phyloP scores from a whole-genome alignment of 228 moss, liverwort and hornwort genomes.

The Sphagnum magellanicum region DNA sequence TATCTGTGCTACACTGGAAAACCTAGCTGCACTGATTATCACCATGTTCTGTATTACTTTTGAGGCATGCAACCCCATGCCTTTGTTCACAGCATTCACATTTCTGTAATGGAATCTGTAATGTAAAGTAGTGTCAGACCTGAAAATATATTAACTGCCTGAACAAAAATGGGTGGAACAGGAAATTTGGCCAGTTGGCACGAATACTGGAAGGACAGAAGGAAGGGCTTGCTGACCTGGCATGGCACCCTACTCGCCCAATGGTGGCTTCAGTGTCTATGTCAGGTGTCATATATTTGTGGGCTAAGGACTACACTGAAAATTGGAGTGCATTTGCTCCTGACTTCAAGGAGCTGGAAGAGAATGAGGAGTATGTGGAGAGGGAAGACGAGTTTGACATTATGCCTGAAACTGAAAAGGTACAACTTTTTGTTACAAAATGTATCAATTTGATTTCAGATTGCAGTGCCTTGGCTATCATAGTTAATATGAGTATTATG shows the following conservation, averaged over 20 bases:
- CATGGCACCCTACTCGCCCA: constrained; percentile 98
- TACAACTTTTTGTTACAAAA: neutral
- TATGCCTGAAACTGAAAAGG: constrained; percentile 80
- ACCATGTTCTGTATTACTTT: too few relatives aligned
- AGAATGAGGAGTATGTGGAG: constrained; percentile 98
- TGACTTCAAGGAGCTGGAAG: constrained; percentile 98
- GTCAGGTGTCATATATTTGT: constrained; percentile 86
- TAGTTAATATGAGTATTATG: too few relatives aligned
- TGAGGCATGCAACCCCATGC: too few relatives aligned
- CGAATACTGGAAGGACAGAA: constrained; percentile 97
- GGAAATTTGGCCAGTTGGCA: constrained; percentile 96
- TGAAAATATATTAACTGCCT: too few relatives aligned
- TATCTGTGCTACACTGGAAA: too few relatives aligned
- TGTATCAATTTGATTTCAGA: too few relatives aligned
- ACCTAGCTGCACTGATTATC: too few relatives aligned
- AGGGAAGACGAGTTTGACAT: constrained; percentile 98
- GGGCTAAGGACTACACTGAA: constrained; percentile 99
- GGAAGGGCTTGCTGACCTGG: constrained; percentile 93
- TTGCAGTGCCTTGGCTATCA: too few relatives aligned
- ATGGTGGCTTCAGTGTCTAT: constrained; percentile 94
- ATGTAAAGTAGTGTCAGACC: too few relatives aligned
- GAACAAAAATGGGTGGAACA: constrained; percentile 8
- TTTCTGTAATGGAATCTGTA: too few relatives aligned
- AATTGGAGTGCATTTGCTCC: constrained; percentile 99
- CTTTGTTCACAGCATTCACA: too few relatives aligned